These are phyloP conservation scores for Candida ulmi DNA, from an alignment of 805 yeast species.

Conservation along the genomic window DNA sequence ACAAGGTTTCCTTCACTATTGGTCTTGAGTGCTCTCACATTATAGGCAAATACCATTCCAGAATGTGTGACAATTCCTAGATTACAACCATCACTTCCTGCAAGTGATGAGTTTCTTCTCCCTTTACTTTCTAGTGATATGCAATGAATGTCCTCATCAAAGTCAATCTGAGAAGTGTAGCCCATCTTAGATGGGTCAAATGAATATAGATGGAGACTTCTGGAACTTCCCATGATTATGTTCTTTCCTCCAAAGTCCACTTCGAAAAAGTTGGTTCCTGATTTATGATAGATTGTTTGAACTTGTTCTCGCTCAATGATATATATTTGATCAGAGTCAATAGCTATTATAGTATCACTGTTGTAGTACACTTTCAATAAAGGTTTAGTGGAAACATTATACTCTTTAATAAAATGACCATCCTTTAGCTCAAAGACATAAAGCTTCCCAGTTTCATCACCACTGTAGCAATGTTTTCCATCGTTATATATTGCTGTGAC, in stretches of 20 bases:
- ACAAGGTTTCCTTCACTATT: not conserved
- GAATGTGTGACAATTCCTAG: slow-evolving; percentile 12
- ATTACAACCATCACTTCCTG: slow-evolving; percentile 24
- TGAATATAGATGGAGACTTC: slow-evolving; percentile 6
- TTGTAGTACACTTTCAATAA: slow-evolving; percentile 9
- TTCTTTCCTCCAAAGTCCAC: slow-evolving; percentile 20
- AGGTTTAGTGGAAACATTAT: slow-evolving; percentile 3
- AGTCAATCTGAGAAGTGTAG: not conserved
- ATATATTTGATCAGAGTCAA: slow-evolving; percentile 3
- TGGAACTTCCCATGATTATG: slow-evolving; percentile 8
- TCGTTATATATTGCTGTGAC: slow-evolving; percentile 14
- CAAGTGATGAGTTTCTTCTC: slow-evolving; percentile 7
- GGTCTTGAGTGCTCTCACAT: slow-evolving; percentile 11
- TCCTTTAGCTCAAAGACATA: slow-evolving; percentile 15
- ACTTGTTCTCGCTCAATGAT: slow-evolving; percentile 4
- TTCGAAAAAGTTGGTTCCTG: slow-evolving; percentile 8
- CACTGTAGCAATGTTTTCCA: slow-evolving; percentile 16
- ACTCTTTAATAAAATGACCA: slow-evolving; percentile 3
- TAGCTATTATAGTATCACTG: slow-evolving; percentile 6
- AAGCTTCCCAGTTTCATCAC: slow-evolving; percentile 16
- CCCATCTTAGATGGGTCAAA: slow-evolving; percentile 13
- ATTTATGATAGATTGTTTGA: slow-evolving; percentile 3
- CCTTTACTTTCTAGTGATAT: slow-evolving; percentile 14
- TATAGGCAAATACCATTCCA: slow-evolving; percentile 11
- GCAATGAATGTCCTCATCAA: slow-evolving; percentile 6